Base-by-base conservation (phyloP, 2,329 filamentous ascomycete genomes). In the Exophiala xenobiotica region DNA sequence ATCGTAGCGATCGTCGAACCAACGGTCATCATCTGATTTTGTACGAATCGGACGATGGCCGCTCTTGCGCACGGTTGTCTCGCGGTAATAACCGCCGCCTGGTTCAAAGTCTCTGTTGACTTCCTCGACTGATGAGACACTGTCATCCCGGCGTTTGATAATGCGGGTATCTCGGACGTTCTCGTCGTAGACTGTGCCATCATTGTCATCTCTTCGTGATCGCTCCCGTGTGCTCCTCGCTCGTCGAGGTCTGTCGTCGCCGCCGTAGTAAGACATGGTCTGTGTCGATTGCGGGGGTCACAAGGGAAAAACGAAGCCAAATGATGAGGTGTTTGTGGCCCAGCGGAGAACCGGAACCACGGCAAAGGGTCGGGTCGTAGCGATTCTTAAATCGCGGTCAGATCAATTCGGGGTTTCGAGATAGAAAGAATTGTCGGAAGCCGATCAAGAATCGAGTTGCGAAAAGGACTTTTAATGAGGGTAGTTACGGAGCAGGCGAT, bases 91-190 rank as follows among this genome's bases (percentile, higher is more conserved):
- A n/a, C 62, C 67, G 49, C 69, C 67, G 46, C 85, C 86, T 5
- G 89, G 88, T 24, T 88, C 88, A 64, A 95, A 95, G 61, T 95
- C 88, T 60, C 90, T 84, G 58, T 83, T 82, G 54, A 95, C 83
- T 71, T 95, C 88, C 71, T 96, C 91, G 65, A 95, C 71, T 2
- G 85, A 85, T 20, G 86, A 73, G 39, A 85, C 84, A 68, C 86
- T 90, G 64, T 90, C 86, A 66, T 91, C 85, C 58, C 86, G 84
- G 14, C 43, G 74, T 67, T 49, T 57, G 29, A 61, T 56, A 29
- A 63, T 53, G 14, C 56, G 52, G 23, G 51, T 60, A 14, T 61
- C 60, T 57, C 54, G 49, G 18, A 55, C 47, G 29, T 57, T 58
- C 19, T 52, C 42, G 14, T 60, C 58, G 37, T 61, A 58, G 42